Evolutionary conservation across 2,329 filamentous ascomycete genomes (phyloP), one percentile per base, ranked within the genome.

Genomic region (Fusarium redolens): DNA sequence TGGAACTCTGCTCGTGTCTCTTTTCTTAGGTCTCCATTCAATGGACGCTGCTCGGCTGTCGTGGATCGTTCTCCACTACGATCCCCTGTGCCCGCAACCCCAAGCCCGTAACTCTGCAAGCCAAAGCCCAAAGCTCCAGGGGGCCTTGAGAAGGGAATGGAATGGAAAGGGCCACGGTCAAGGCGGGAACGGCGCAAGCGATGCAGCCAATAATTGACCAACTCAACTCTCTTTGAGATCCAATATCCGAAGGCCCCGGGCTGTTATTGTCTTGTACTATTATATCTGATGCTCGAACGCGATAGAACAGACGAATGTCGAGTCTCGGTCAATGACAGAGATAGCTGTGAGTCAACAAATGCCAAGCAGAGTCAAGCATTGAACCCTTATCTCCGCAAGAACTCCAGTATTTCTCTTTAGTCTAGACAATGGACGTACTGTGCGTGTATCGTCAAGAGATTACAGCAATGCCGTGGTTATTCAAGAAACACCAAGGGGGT

Each of bases 61-160:
- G 58, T 72, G 60, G 65, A 72, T 61, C 50, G 68, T 54, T 22
- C 22, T 22, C 22, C 22, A 22, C 22, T 22, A 40, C 31, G 14
- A 18, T n/a, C 69, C 69, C 56, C 65, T 72, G 69, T 68, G 63
- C 60, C 65, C 73, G 72, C 65, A 75, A 74, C 61, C 71, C 56
- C 70, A 63, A 75, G 72, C 61, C 69, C 69, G 48, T 58, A 63
- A 43, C 37, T 63, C 28, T 40, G 22, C 35, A 54, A 43, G 38
- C 37, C 52, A 57, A 33, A 37, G 31, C 37, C 60, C 33, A 45
- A 65, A 38, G 30, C 28, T 57, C 40, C 65, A 69, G 65, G 65
- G 65, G 66, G 44, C 40, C 18, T 12, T 40, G 30, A 51, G 50
- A 61, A 35, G 28, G 35, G 40, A 61, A 47, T 40, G 47, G 60